Base-by-base conservation (phyloP, 352 stramenopile genomes). In the Thalassiosira mediterranea region DNA sequence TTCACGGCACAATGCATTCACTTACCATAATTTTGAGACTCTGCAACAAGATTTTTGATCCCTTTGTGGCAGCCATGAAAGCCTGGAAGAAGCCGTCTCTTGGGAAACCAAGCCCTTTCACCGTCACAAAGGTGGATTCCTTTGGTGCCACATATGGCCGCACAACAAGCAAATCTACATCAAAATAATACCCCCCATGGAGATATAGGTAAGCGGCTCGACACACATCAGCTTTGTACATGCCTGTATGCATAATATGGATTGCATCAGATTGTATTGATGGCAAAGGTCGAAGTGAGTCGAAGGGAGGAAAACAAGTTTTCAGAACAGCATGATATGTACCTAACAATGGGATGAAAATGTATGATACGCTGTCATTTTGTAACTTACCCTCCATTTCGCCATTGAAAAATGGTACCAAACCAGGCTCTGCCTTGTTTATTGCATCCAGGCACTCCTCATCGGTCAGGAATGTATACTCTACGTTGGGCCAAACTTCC, bases 181-280 rank as follows among this genome's bases (percentile, higher is more conserved):
- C 76, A 56, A 77, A 81, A 31, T 80, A 81, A 23, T 84, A 84
- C 10, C 71, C 76, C 11, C 76, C 76, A 52, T 72, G n/a, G 11
- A 76, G 58, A 56, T 63, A 77, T 4, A 84, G 44, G 40, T 63
- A 65, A 37, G 71, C 64, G 19, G 66, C 48, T 23, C 71, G 49
- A 31, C 71, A 84, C 25, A 84, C 67, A 52, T 84, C 76, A 37
- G 59, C 59, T 51, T 79, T 84, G 40, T 58, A 84, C 54, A 70
- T 79, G 17, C 76, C 76, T 71, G n/a, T 26, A n/a, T 17, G 26
- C 13, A 10, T 0, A 21, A 51, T 3, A 15, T 13, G 11, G 42
- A 51, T 48, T 48, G 21, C 15, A 48, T 48, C n/a, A n/a, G n/a
- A n/a, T n/a, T n/a, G 2, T 48, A 3, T 15, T 48, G 40, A 48